Percentiles rank a stretch among this genome's conserved stretches.
Evolutionary conservation across 495 filamentous ascomycete species (phyloP).

Genomic region (Glarea lozoyensis): DNA sequence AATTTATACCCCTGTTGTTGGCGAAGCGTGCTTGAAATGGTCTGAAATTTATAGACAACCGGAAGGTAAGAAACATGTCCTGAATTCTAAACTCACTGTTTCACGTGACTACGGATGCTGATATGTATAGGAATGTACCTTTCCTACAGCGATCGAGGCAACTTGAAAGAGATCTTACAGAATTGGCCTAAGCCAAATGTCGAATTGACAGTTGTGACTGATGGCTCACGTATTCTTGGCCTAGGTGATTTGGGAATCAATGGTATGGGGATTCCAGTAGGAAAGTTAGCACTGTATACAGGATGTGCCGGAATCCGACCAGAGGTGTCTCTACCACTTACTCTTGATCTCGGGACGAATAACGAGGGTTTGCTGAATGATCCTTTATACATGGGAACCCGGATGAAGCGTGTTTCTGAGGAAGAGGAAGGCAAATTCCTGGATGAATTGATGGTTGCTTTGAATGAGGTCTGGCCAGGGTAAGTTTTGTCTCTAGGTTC

Average conservation of each 20-base stretch:
- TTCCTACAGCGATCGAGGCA: constrained; percentile 66
- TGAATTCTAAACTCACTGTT: too few relatives aligned
- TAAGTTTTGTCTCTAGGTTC: constrained; percentile 27
- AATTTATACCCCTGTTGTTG: constrained; percentile 76
- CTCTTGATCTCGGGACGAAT: constrained; percentile 67
- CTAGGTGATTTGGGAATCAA: constrained; percentile 75
- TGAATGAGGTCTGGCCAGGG: constrained; percentile 70
- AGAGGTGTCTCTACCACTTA: constrained; percentile 63
- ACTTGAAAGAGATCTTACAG: constrained; percentile 58
- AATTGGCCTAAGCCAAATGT: constrained; percentile 71
- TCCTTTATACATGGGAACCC: constrained; percentile 69
- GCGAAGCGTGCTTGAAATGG: constrained; percentile 74
- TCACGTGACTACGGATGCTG: too few relatives aligned
- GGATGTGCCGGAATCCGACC: constrained; percentile 73
- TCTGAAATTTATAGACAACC: constrained; percentile 75
- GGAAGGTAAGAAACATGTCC: constrained; percentile 58
- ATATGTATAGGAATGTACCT: constrained; percentile 64
- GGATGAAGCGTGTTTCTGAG: constrained; percentile 55
- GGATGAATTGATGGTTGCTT: constrained; percentile 72
- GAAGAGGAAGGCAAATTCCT: constrained; percentile 67
- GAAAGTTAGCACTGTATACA: constrained; percentile 68
- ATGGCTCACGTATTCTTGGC: constrained; percentile 72
- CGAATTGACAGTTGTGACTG: constrained; percentile 74
- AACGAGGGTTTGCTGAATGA: constrained; percentile 64
- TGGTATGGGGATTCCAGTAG: constrained; percentile 79